These are phyloP conservation scores for Fusarium sp. DNA, from an alignment of 2,329 filamentous ascomycete species.

Conservation along the genomic window DNA sequence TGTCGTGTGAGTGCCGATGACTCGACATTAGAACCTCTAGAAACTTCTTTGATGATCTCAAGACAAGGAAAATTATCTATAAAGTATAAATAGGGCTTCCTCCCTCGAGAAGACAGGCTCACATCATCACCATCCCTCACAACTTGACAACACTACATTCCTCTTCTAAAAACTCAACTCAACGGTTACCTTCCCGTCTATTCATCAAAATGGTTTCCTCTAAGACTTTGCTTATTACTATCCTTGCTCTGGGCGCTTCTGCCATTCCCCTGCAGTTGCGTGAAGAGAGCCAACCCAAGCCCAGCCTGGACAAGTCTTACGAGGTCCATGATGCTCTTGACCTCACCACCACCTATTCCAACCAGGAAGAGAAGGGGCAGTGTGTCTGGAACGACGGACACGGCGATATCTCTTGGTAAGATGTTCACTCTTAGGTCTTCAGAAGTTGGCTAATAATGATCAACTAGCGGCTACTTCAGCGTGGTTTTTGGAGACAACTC, in stretches of 20 bases:
- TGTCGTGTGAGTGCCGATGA: not conserved
- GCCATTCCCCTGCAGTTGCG: not conserved
- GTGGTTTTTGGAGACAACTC: conserved; percentile 4
- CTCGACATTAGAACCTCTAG: not conserved
- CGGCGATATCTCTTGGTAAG: conserved; percentile 1
- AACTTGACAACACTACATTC: not conserved
- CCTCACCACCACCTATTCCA: not conserved
- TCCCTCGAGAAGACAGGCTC: not conserved
- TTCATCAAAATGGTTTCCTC: not conserved
- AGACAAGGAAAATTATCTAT: not conserved
- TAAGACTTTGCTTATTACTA: not conserved
- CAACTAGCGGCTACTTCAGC: not conserved
- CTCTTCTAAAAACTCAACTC: not conserved
- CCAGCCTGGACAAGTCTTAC: not conserved
- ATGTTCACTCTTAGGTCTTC: too few relatives aligned
- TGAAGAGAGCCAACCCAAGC: not conserved
- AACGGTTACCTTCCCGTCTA: not conserved
- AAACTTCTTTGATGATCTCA: too few relatives aligned
- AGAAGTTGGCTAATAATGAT: not conserved
- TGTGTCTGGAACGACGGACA: conserved; percentile 7
- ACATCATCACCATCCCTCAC: not conserved
- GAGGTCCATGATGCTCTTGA: not conserved
- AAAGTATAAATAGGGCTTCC: not conserved
- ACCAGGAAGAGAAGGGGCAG: not conserved
- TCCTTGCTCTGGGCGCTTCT: not conserved